Conservation (phyloP, 2,329 filamentous ascomycete species). For the Hymenoscyphus infarciens region DNA sequence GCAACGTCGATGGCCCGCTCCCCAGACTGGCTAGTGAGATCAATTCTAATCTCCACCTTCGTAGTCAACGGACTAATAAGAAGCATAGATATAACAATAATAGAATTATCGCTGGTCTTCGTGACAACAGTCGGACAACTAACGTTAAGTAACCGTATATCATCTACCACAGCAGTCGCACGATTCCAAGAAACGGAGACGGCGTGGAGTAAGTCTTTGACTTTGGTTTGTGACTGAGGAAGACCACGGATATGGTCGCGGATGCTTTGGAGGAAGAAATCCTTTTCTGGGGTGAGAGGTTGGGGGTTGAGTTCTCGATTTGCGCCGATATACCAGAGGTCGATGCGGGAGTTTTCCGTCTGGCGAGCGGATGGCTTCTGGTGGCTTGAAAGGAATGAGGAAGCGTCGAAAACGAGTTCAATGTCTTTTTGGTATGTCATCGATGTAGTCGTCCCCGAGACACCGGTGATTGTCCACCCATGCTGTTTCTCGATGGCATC, state of each 20-base stretch:
- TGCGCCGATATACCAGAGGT: conserved; percentile 66
- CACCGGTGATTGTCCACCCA: conserved; percentile 69
- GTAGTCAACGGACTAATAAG: conserved; percentile 63
- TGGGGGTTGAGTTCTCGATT: conserved; percentile 50
- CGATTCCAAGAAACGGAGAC: conserved; percentile 65
- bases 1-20: conserved; percentile 52
- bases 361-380: conserved; percentile 19
- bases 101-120: conserved; percentile 61
- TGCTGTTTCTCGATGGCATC: conserved; percentile 61
- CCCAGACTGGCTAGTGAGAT: conserved; percentile 46
- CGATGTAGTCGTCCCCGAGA: conserved; percentile 60
- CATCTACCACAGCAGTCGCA: conserved; percentile 54
- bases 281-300: conserved; percentile 61
- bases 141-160: conserved; percentile 59
- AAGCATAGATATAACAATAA: conserved; percentile 59
- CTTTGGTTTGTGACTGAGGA: conserved; percentile 52
- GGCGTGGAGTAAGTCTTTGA: conserved; percentile 54
- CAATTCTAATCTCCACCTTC: conserved; percentile 62
- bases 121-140: conserved; percentile 62
- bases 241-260: conserved; percentile 63
- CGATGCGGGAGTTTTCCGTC: conserved; percentile 52
- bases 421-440: conserved; percentile 71
- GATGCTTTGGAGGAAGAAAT: conserved; percentile 73
- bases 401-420: conserved; percentile 67
- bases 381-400: conserved; percentile 49